Evolutionary conservation across 2,329 filamentous ascomycete genomes (phyloP), one percentile per base, ranked within the genome.

Genomic region (Fusarium newnesense): DNA sequence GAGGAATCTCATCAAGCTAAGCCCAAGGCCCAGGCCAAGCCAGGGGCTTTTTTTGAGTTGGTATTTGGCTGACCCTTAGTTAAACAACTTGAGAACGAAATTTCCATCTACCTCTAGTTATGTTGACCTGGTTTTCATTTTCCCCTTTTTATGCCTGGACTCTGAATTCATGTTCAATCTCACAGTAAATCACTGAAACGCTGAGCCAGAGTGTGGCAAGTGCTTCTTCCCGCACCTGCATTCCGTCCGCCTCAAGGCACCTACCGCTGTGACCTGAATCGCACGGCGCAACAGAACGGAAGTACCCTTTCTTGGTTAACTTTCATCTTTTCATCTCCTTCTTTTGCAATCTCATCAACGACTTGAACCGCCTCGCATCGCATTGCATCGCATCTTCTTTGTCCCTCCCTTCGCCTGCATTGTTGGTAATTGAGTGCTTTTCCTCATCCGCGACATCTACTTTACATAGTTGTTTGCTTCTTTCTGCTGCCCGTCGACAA

Each of bases 211-310:
- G 39, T 54, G 53, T 73, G 73, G 60, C 60, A 75, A 70, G 56
- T 63, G 68, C 68, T 66, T 60, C 69, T 58, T 64, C 65, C 67
- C 59, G 64, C 68, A 70, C 59, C 60, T 52, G 61, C 63, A 65
- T 63, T 57, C 50, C 50, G 34, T 18, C 19, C 50, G 19, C 30
- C 50, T 40, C 28, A 28, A 54, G 50, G 24, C 26, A 54, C 61
- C 56, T 63, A 62, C 68, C 72, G 59, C 44, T 72, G 49, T 60
- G 72, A 69, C 73, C 75, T 75, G 73, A 75, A 75, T 73, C 73
- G 64, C 50, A 69, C 68, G 73, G 65, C 72, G 75, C 75, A 72
- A 77, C 67, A 66, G 64, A 59, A 69, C 64, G 50, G 53, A 72
- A 53, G 30, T 66, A 59, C 64, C 34, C 58, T 60, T 64, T 62